Conservation (phyloP, 208 protist genomes). For the Acanthamoeba healyi region DNA sequence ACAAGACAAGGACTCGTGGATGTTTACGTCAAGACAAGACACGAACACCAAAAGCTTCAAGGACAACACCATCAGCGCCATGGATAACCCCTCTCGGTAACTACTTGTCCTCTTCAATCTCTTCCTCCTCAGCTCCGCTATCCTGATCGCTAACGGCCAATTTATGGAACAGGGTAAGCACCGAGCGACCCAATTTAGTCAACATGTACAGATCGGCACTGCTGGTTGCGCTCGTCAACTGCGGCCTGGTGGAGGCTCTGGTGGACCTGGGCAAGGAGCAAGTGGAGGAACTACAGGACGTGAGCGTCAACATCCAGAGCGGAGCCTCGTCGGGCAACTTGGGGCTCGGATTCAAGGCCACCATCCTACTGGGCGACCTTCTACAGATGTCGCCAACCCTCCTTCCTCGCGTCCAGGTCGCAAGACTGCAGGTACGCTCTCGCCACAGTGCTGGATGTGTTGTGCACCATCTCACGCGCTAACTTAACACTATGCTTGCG, state of each 20-base stretch:
- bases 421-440: slow-evolving; percentile 48
- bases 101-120: neutral
- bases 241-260: slow-evolving; percentile 79
- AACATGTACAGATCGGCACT: slow-evolving; percentile 78
- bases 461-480: too few relatives aligned
- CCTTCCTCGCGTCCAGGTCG: slow-evolving; percentile 76
- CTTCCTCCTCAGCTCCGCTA: neutral
- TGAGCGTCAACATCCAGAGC: neutral
- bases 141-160: neutral
- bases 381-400: slow-evolving; percentile 78
- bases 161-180: neutral
- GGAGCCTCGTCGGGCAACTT: neutral
- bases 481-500: neutral
- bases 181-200: slow-evolving; percentile 76
- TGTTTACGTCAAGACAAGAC: slow-evolving; percentile 68
- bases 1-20: slow-evolving; percentile 64
- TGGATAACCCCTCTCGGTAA: neutral
- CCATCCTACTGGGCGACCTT: slow-evolving; percentile 79
- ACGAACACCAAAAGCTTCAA: slow-evolving; percentile 52
- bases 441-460: too few relatives aligned
- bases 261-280: slow-evolving; percentile 78
- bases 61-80: slow-evolving; percentile 31
- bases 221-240: slow-evolving; percentile 79
- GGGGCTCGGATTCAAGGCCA: slow-evolving; percentile 72
- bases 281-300: slow-evolving; percentile 9